These are phyloP conservation scores for Tricholoma sp. DNA, from an alignment of 768 basidiomycete genomes.

Conservation along the genomic window DNA sequence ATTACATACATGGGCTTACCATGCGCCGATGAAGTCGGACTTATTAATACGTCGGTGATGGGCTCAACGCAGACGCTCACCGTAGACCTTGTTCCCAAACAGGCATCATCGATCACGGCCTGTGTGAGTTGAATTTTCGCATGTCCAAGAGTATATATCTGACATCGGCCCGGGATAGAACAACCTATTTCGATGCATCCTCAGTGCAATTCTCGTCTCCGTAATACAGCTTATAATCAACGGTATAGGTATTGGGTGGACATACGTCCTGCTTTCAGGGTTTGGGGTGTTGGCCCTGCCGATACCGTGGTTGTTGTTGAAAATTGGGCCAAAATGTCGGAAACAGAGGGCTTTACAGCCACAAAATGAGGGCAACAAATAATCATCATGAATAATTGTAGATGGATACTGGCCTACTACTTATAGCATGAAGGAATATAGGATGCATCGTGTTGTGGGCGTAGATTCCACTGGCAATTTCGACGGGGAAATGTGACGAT, in stretches of 20 bases:
- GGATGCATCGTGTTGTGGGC: no score
- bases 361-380: no score
- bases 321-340: constrained; percentile 52
- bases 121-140: constrained; percentile 44
- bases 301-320: constrained; percentile 45
- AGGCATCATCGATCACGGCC: constrained; percentile 65
- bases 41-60: constrained; percentile 39
- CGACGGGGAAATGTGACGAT: no score
- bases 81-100: constrained; percentile 57
- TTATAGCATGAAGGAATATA: no score
- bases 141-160: not conserved
- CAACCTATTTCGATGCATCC: constrained; percentile 62
- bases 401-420: no score
- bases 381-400: no score
- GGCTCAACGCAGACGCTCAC: constrained; percentile 57
- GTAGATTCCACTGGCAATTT: no score
- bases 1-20: not conserved
- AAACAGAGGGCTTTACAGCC: constrained; percentile 30
- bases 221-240: constrained; percentile 56
- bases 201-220: constrained; percentile 58
- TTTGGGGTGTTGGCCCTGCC: constrained; percentile 44
- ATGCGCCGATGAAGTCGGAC: constrained; percentile 46
- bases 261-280: constrained; percentile 57
- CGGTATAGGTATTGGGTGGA: constrained; percentile 60
- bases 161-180: constrained; percentile 40